Conservation (phyloP, 1,284 basidiomycete species). For the Ceratobasidium sp. region DNA sequence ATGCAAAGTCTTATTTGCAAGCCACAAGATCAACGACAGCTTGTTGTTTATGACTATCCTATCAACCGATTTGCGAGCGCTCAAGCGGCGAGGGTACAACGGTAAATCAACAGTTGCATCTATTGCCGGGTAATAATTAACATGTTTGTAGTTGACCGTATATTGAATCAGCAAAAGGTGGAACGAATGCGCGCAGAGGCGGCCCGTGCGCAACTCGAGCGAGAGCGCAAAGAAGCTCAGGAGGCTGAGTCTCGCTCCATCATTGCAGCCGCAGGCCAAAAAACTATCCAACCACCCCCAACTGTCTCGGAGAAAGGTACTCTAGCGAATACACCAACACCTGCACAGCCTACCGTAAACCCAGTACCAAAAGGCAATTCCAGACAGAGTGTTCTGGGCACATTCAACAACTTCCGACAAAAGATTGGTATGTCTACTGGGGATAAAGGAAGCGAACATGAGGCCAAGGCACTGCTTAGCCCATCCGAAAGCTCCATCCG, state of each 20-base stretch:
- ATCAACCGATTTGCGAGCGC: conserved; percentile 84
- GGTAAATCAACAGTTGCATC: conserved; percentile 58
- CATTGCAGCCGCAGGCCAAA: not conserved
- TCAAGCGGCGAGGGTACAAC: conserved; percentile 88
- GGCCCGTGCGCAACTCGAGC: conserved; percentile 45
- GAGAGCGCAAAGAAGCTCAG: conserved; percentile 26
- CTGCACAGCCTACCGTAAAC: not conserved
- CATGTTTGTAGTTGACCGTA: conserved; percentile 78
- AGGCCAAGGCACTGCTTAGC: conserved; percentile 18
- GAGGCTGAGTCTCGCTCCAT: conserved; percentile 10
- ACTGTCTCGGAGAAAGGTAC: conserved; percentile 4
- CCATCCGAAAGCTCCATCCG: not conserved
- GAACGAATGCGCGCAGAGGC: conserved; percentile 58
- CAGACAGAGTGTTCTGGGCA: conserved; percentile 16
- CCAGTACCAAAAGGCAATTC: conserved; percentile 8
- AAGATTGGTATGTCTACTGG: not conserved
- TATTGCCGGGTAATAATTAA: not conserved
- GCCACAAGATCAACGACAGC: conserved; percentile 81
- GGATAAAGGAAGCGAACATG: not conserved
- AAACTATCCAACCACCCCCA: not conserved
- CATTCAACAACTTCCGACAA: conserved; percentile 13
- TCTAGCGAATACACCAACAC: not conserved
- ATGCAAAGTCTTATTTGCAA: conserved; percentile 78
- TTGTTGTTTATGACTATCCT: conserved; percentile 93
- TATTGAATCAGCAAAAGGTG: conserved; percentile 80